Evolutionary conservation across 2,329 filamentous ascomycete genomes (phyloP).

Genomic region (Aspergillus nomiae): DNA sequence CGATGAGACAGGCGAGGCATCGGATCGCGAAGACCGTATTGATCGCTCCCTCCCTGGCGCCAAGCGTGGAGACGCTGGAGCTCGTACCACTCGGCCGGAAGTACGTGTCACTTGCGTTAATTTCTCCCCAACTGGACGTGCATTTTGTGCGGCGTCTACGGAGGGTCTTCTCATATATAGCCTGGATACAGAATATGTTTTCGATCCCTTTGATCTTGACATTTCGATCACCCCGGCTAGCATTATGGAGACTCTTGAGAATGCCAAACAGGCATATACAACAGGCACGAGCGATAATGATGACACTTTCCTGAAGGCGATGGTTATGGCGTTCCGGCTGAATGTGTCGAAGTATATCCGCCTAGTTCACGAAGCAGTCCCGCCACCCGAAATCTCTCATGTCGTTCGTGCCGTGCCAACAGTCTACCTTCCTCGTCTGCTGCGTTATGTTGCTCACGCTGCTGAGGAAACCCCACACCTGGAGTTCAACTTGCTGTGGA

Average conservation of each 20-base stretch:
- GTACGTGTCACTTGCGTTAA: constrained; percentile 81
- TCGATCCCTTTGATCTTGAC: constrained; percentile 95
- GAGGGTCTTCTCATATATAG: constrained; percentile 94
- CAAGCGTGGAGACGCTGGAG: constrained; percentile 82
- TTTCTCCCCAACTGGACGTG: constrained; percentile 84
- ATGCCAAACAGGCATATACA: constrained; percentile 36
- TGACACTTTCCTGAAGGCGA: constrained; percentile 79
- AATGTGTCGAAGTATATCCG: constrained; percentile 82
- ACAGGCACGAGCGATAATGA: constrained; percentile 63
- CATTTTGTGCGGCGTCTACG: constrained; percentile 93
- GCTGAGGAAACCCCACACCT: constrained; percentile 90
- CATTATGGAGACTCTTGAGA: constrained; percentile 71
- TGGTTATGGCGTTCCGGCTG: constrained; percentile 96
- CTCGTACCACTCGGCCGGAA: constrained; percentile 74
- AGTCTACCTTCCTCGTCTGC: constrained; percentile 81
- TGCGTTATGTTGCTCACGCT: constrained; percentile 85
- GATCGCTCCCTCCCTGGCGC: constrained; percentile 81
- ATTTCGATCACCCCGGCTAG: constrained; percentile 89
- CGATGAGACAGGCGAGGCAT: constrained; percentile 84
- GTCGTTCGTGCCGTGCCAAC: constrained; percentile 77
- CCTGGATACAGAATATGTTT: constrained; percentile 78
- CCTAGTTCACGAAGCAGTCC: constrained; percentile 81
- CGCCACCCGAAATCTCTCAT: constrained; percentile 71
- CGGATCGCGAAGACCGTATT: constrained; percentile 81
- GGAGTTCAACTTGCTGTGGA: constrained; percentile 93